Evolutionary conservation across 345 rosid species (phyloP).

Genomic region (Nasturtium officinale): DNA sequence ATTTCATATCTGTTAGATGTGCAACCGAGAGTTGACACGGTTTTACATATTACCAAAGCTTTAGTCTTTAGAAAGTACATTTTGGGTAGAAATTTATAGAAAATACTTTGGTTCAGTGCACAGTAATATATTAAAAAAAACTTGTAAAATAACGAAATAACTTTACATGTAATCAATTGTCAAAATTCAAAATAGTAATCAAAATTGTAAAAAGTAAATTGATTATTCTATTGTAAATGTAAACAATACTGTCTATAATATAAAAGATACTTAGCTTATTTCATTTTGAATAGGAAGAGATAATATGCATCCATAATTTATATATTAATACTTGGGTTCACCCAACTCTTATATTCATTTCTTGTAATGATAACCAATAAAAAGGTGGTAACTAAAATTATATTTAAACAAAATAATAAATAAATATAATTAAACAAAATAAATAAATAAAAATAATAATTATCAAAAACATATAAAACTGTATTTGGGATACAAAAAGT

Average conservation of each 20-base stretch:
- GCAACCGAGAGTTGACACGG: conserved; percentile 21
- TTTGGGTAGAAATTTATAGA: background rate
- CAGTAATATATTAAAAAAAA: background rate
- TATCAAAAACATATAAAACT: too few species aligned
- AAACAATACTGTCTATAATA: background rate
- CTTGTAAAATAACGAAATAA: background rate
- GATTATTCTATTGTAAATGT: background rate
- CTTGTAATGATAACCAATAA: too few species aligned
- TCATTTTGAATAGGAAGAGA: background rate
- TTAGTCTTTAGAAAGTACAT: background rate
- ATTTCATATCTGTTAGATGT: conserved; percentile 10
- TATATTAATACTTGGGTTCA: too few species aligned
- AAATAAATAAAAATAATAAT: too few species aligned
- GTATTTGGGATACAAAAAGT: too few species aligned
- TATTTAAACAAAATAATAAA: too few species aligned
- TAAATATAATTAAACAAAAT: too few species aligned
- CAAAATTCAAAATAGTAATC: background rate
- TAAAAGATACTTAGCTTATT: background rate
- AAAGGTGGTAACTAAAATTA: too few species aligned
- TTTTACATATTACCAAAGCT: background rate
- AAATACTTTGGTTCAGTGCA: too few species aligned
- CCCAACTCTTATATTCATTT: too few species aligned
- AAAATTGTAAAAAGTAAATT: background rate
- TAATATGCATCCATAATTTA: too few species aligned
- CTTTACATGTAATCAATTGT: background rate